Evolutionary conservation across 768 basidiomycete genomes (phyloP).

Genomic region (Suillus ampliporus): DNA sequence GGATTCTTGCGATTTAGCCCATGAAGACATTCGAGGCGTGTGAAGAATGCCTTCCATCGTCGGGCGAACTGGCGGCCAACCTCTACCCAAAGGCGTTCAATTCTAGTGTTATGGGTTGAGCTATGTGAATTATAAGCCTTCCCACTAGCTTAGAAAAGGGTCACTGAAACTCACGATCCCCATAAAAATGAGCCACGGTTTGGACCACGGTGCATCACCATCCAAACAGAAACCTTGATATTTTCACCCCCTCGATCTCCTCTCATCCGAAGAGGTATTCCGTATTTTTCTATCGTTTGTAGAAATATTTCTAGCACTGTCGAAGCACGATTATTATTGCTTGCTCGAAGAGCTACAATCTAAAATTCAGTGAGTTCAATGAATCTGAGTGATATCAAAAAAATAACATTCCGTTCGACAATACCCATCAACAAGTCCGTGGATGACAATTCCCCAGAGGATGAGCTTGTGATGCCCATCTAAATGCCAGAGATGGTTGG

Average conservation of each 20-base stretch:
- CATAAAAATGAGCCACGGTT: slow-evolving; percentile 43
- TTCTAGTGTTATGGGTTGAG: slow-evolving; percentile 31
- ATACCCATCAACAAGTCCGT: slow-evolving; percentile 34
- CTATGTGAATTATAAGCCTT: slow-evolving; percentile 8
- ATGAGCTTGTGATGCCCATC: slow-evolving; percentile 38
- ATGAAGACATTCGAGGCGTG: slow-evolving; percentile 25
- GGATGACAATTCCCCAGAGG: slow-evolving; percentile 32
- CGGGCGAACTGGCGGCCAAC: slow-evolving; percentile 31
- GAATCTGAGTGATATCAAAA: not conserved
- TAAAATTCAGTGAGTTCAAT: slow-evolving; percentile 7
- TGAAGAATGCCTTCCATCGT: slow-evolving; percentile 36
- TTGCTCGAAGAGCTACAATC: slow-evolving; percentile 39
- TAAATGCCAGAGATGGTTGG: slow-evolving; percentile 30
- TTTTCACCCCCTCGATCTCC: slow-evolving; percentile 35
- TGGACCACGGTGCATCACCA: slow-evolving; percentile 23
- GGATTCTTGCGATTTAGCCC: slow-evolving; percentile 25
- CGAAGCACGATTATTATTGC: slow-evolving; percentile 40
- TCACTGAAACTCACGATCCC: slow-evolving; percentile 32
- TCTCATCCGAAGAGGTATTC: slow-evolving; percentile 35
- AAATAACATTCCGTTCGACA: slow-evolving; percentile 22
- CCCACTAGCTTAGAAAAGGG: not conserved
- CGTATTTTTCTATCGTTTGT: slow-evolving; percentile 24
- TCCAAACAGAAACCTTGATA: slow-evolving; percentile 29
- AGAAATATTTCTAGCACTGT: slow-evolving; percentile 21
- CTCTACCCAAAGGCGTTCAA: slow-evolving; percentile 37